phyloP scores from a whole-genome alignment of 2,329 filamentous ascomycete genomes.

The Hansfordia pulvinata region DNA sequence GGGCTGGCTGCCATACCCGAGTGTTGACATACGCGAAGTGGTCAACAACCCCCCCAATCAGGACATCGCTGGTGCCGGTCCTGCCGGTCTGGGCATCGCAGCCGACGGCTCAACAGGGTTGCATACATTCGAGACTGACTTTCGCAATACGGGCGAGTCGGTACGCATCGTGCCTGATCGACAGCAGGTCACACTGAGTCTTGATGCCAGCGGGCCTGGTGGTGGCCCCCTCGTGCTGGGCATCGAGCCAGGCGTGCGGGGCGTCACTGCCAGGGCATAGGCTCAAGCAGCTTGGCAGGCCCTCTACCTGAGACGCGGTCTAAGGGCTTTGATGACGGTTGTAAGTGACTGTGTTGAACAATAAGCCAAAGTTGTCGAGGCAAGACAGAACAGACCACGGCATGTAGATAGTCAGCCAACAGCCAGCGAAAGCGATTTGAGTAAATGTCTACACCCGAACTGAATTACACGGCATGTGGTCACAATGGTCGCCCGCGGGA shows the following conservation, averaged over 20 bases:
- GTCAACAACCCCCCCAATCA: constrained; percentile 13
- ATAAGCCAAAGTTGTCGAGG: too few species aligned
- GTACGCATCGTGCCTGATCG: constrained; percentile 63
- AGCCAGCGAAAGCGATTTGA: too few species aligned
- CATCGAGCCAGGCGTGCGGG: constrained; percentile 29
- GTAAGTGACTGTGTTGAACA: too few species aligned
- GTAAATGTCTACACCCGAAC: too few species aligned
- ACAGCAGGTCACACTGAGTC: constrained; percentile 56
- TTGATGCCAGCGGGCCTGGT: constrained; percentile 52
- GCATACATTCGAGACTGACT: constrained; percentile 62
- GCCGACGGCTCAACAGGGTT: constrained; percentile 8
- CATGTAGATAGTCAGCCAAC: background rate
- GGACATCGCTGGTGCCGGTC: constrained; percentile 9
- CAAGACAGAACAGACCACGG: background rate
- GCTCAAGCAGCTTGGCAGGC: too few species aligned
- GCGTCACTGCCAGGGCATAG: background rate
- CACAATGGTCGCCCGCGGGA: too few species aligned
- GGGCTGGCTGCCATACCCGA: constrained; percentile 66
- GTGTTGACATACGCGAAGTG: constrained; percentile 61
- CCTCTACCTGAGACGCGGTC: too few species aligned
- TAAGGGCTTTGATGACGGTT: too few species aligned
- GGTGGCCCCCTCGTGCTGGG: constrained; percentile 56
- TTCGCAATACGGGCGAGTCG: constrained; percentile 62
- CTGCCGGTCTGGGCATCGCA: constrained; percentile 3
- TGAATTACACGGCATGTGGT: too few species aligned